phyloP scores from a whole-genome alignment of 78 protist genomes.

The Dictyostelium intermedium region DNA sequence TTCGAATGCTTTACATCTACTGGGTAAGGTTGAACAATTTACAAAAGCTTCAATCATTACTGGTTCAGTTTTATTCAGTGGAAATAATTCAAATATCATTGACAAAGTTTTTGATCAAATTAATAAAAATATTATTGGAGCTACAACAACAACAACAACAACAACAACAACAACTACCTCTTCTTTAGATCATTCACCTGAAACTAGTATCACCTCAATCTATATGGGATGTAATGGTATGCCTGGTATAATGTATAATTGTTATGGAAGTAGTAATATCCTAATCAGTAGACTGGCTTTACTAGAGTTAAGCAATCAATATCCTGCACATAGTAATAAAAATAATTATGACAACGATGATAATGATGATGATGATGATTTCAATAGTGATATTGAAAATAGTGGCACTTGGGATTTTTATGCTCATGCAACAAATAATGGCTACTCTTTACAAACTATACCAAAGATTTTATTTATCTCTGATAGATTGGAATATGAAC shows the following conservation, averaged over 20 bases:
- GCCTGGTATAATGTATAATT: constrained; percentile 71
- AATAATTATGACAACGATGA: neutral
- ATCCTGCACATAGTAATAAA: neutral
- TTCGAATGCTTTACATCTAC: neutral
- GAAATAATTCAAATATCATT: neutral
- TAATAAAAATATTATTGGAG: neutral
- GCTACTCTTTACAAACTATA: constrained; percentile 26
- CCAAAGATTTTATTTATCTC: constrained; percentile 29
- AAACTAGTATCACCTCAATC: neutral
- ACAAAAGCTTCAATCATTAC: neutral
- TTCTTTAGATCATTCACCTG: neutral
- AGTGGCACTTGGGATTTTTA: constrained; percentile 71
- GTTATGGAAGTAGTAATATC: constrained; percentile 62
- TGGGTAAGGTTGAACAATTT: neutral
- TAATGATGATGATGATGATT: neutral
- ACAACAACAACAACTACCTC: no score
- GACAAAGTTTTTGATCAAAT: neutral
- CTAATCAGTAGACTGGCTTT: neutral
- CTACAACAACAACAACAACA: neutral
- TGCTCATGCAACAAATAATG: constrained; percentile 27
- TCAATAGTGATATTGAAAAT: constrained; percentile 33
- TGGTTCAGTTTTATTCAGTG: neutral
- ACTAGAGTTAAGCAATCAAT: neutral
- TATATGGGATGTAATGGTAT: constrained; percentile 59
- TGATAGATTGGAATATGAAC: constrained; percentile 6